phyloP scores from a whole-genome alignment of 495 filamentous ascomycete genomes.

The Neurospora sp. region DNA sequence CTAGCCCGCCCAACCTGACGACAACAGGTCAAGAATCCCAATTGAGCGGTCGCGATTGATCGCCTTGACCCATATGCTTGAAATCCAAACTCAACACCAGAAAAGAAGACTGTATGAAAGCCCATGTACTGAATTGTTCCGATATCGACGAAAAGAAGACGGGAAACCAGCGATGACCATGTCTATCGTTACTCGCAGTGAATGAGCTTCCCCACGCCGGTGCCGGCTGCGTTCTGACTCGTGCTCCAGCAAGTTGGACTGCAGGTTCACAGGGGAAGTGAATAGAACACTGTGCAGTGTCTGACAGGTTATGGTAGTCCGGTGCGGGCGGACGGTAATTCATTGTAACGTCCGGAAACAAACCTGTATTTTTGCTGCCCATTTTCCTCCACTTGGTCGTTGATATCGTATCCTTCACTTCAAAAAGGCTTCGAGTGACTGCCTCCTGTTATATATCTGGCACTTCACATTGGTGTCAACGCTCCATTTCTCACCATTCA shows the following conservation, averaged over 20 bases:
- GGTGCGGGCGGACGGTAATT: not conserved
- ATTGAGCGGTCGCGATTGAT: not conserved
- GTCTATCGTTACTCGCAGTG: not conserved
- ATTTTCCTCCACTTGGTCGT: not conserved
- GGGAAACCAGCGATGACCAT: not conserved
- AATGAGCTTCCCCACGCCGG: conserved; percentile 5
- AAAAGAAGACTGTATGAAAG: not conserved
- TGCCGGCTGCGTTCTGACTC: conserved; percentile 7
- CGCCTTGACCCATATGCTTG: not conserved
- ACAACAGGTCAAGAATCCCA: not conserved
- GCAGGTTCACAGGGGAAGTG: not conserved
- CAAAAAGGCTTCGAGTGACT: not conserved
- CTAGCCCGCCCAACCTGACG: not conserved
- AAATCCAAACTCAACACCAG: not conserved
- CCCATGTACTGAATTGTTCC: not conserved
- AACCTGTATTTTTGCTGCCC: not conserved
- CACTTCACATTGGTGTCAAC: not conserved
- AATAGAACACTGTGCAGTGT: not conserved
- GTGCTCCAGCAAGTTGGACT: not conserved
- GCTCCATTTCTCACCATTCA: not conserved
- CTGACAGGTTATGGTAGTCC: not conserved
- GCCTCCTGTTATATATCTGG: not conserved
- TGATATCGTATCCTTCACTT: not conserved
- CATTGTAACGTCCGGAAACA: not conserved
- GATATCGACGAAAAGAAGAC: not conserved